Base-by-base conservation (phyloP, 768 basidiomycete genomes). In the Podaxis sp. region DNA sequence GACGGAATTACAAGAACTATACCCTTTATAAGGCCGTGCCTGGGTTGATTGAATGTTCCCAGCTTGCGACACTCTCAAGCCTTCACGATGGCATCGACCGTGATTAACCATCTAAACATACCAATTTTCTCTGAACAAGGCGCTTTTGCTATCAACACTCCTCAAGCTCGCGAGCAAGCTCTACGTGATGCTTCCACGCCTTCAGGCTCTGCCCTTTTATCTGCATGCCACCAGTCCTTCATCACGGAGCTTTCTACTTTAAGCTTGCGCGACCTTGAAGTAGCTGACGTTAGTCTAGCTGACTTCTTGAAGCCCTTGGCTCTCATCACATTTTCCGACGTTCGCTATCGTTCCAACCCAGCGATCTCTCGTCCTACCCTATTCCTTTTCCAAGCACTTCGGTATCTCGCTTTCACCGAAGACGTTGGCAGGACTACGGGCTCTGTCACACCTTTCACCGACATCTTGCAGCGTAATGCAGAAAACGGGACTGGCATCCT, bases 81-180 rank as follows among this genome's bases (percentile, higher is more conserved):
- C 70, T 71, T 50, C 47, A 25, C 32, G 36, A 61, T 65, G 62
- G 58, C 59, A 16, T 14, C 25, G 50, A 44, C 51, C 5, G 44
- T 23, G 18, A 10, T 57, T 37, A 36, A 50, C 32, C 32, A 32
- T 14, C 25, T 75, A 44, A 57, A 74, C 61, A 65, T 87, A 48
- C 85, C 82, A 3, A 69, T 85, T 16, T 87, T 87, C 64, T 75
- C 81, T 47, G 85, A 85, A 5, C 86, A 87, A 65, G 86, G 83
- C 2, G 76, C 79, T 2, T 53, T 73, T 10, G 69, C 70, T 11
- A 62, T 73, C 23, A 73, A 72, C 50, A 62, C 74, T 27, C 56
- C 63, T 14, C 67, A 70, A 35, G 72, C 74, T 14, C 70, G 70
- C 5, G 70, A 73, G 25, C 77, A 77, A 65, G 78, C 79, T 5